Conservation (phyloP, 2,329 filamentous ascomycete genomes). For the Venturia asperata region DNA sequence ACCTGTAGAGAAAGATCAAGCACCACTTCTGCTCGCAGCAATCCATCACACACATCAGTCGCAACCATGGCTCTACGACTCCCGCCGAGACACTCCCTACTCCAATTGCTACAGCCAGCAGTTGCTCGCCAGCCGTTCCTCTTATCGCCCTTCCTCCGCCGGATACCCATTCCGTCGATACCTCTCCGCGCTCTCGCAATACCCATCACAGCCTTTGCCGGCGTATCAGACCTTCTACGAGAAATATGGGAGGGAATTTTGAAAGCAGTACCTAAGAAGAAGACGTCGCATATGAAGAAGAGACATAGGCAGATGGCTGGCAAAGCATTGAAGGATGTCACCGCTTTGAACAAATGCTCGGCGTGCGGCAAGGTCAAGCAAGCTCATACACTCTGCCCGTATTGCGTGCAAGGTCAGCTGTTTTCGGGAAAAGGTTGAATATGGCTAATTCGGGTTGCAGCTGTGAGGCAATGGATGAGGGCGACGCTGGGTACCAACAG, state of each 20-base stretch:
- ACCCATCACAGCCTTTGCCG: slow-evolving; percentile 42
- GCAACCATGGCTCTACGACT: slow-evolving; percentile 17
- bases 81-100: not conserved
- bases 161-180: slow-evolving; percentile 40
- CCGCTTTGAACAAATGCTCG: slow-evolving; percentile 77
- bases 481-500: not conserved
- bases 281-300: slow-evolving; percentile 95
- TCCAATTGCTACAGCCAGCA: slow-evolving; percentile 26
- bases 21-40: not conserved
- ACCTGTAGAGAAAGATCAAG: not conserved
- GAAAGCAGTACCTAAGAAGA: slow-evolving; percentile 94
- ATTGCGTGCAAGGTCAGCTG: slow-evolving; percentile 71
- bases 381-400: slow-evolving; percentile 79
- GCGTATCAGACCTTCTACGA: slow-evolving; percentile 51
- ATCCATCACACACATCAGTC: not conserved
- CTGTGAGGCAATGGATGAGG: slow-evolving; percentile 15
- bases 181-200: slow-evolving; percentile 37
- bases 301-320: slow-evolving; percentile 89
- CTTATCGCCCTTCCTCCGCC: slow-evolving; percentile 37
- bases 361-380: slow-evolving; percentile 83
- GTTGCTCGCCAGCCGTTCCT: slow-evolving; percentile 16
- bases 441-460: not conserved
- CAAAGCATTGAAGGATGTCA: slow-evolving; percentile 89
- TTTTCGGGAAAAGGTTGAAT: not conserved
- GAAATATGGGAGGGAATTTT: slow-evolving; percentile 91